phyloP scores from a whole-genome alignment of 1,284 basidiomycete genomes.

The Serendipita sp. region DNA sequence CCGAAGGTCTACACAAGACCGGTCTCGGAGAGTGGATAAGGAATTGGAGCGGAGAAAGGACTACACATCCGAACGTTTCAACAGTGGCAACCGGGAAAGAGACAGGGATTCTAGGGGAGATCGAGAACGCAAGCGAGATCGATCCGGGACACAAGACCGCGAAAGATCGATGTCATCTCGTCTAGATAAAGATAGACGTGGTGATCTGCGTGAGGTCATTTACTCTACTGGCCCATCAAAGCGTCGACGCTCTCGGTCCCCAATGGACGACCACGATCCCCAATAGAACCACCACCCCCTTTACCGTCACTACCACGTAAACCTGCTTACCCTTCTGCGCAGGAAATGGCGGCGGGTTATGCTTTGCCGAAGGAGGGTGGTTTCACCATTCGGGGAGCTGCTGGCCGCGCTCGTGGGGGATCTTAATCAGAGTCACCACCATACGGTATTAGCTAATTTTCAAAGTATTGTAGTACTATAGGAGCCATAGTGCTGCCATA shows the following conservation, averaged over 20 bases:
- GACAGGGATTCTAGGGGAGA: background rate
- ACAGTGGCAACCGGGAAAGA: background rate
- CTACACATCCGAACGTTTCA: too few relatives aligned
- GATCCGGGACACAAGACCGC: too few relatives aligned
- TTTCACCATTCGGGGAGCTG: slow-evolving; percentile 3
- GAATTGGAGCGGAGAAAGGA: too few relatives aligned
- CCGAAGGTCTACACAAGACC: background rate
- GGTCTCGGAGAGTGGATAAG: too few relatives aligned
- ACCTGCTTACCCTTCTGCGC: background rate
- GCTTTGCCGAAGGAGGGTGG: background rate
- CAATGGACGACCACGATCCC: background rate
- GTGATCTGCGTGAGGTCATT: background rate
- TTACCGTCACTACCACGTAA: background rate
- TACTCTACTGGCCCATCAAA: too few relatives aligned
- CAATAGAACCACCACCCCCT: background rate
- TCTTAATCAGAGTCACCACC: background rate
- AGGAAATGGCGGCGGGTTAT: slow-evolving; percentile 4
- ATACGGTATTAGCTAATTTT: too few relatives aligned
- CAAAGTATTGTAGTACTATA: too few relatives aligned
- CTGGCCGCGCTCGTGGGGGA: background rate
- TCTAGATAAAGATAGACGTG: background rate
- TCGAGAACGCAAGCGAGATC: background rate
- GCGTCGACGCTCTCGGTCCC: too few relatives aligned
- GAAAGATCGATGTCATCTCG: background rate
- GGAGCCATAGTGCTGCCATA: too few relatives aligned